These are phyloP conservation scores for Coemansia sp. DNA, from an alignment of 192 early-diverging fungal genomes.

Conservation along the genomic window DNA sequence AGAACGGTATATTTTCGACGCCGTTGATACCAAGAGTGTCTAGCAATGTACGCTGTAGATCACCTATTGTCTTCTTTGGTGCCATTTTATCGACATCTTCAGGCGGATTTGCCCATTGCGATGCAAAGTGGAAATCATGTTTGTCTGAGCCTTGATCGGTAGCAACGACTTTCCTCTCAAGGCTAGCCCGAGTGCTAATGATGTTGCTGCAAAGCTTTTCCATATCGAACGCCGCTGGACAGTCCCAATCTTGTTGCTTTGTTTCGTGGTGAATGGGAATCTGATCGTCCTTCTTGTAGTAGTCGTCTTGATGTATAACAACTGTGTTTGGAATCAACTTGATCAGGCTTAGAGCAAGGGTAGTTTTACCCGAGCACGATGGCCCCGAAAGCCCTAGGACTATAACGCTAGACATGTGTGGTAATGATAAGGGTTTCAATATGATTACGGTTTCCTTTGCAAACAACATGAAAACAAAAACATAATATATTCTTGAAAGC, in stretches of 20 bases:
- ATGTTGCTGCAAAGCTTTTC: conserved; percentile 15
- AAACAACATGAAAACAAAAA: neutral
- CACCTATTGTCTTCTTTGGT: neutral
- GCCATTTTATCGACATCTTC: conserved; percentile 26
- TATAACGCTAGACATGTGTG: conserved; percentile 21
- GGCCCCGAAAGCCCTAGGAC: conserved; percentile 58
- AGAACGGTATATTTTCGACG: conserved; percentile 22
- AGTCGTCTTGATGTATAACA: conserved; percentile 74
- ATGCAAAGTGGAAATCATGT: conserved; percentile 19
- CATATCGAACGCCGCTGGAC: conserved; percentile 69
- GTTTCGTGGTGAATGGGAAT: conserved; percentile 62
- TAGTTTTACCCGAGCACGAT: conserved; percentile 73
- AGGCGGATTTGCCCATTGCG: conserved; percentile 52
- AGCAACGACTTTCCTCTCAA: neutral
- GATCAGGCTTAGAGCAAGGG: conserved; percentile 56
- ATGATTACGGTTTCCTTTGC: neutral
- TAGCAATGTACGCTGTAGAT: neutral
- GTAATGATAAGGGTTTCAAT: neutral
- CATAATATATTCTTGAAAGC: neutral
- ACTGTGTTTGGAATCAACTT: conserved; percentile 59
- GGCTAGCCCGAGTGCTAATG: neutral
- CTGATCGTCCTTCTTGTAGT: conserved; percentile 63
- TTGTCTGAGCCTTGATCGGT: neutral
- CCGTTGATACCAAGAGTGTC: conserved; percentile 11
- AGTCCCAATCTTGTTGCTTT: conserved; percentile 74